phyloP scores from a whole-genome alignment of 805 yeast species.

The Pichia californica region DNA sequence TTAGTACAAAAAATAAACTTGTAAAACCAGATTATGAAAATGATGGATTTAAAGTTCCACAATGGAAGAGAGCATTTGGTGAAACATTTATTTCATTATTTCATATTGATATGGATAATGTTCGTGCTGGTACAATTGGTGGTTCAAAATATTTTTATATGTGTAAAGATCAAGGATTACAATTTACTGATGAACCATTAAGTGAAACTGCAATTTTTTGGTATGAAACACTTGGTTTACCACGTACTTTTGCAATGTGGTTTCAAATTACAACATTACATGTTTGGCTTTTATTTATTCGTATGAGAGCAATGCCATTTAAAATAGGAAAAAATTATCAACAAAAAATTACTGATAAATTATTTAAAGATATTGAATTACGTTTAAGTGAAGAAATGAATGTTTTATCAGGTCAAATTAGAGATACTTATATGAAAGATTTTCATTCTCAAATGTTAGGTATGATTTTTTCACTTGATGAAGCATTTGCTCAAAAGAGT shows the following conservation, averaged over 20 bases:
- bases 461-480: slow-evolving; percentile 84
- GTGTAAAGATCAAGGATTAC: slow-evolving; percentile 80
- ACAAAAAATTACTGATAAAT: slow-evolving; percentile 83
- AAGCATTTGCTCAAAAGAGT: slow-evolving; percentile 67
- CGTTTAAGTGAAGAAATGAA: slow-evolving; percentile 83
- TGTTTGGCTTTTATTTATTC: slow-evolving; percentile 86
- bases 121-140: slow-evolving; percentile 91
- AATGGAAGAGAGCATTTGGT: slow-evolving; percentile 53
- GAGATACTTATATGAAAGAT: slow-evolving; percentile 82
- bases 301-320: slow-evolving; percentile 96
- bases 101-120: slow-evolving; percentile 81
- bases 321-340: slow-evolving; percentile 85
- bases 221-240: slow-evolving; percentile 76
- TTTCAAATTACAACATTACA: slow-evolving; percentile 87
- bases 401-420: slow-evolving; percentile 71
- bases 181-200: slow-evolving; percentile 65
- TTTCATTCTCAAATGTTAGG: slow-evolving; percentile 90
- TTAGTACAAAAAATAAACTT: slow-evolving; percentile 29
- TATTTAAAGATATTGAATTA: slow-evolving; percentile 83
- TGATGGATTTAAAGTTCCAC: slow-evolving; percentile 32
- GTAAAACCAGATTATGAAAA: slow-evolving; percentile 25
- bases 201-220: slow-evolving; percentile 74
- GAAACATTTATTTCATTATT: slow-evolving; percentile 56
- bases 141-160: slow-evolving; percentile 82
- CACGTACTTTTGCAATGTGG: slow-evolving; percentile 91